Percentiles rank a stretch among this genome's conserved stretches.
Conservation (phyloP, 2,329 filamentous ascomycete genomes). For the Monilinia fructicola region DNA sequence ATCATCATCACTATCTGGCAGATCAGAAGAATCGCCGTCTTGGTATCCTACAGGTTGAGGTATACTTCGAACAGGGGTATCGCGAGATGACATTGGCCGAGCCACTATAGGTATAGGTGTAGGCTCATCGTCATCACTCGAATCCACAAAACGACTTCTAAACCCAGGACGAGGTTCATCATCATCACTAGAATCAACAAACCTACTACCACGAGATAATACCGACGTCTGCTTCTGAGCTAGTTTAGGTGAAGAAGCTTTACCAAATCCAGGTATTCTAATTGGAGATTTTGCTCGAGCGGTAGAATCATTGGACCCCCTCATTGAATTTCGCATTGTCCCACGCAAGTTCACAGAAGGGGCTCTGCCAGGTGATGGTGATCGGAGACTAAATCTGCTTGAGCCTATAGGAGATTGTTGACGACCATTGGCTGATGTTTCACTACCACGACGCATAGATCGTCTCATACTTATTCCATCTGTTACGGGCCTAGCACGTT, state of each 20-base stretch:
- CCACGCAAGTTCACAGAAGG: constrained; percentile 44
- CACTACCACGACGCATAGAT: constrained; percentile 62
- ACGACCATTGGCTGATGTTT: constrained; percentile 37
- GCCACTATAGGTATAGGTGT: constrained; percentile 22
- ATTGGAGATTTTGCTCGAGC: constrained; percentile 29
- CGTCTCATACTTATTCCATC: constrained; percentile 63
- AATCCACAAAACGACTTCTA: constrained; percentile 58
- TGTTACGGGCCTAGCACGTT: constrained; percentile 54
- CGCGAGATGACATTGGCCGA: constrained; percentile 29
- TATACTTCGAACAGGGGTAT: constrained; percentile 49
- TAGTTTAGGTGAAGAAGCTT: constrained; percentile 27
- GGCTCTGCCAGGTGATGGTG: constrained; percentile 62
- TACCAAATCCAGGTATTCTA: constrained; percentile 33
- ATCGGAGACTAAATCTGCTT: constrained; percentile 69
- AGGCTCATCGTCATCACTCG: constrained; percentile 56
- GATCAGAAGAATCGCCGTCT: constrained; percentile 59
- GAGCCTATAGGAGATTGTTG: constrained; percentile 45
- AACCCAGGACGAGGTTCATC: constrained; percentile 38
- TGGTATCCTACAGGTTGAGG: constrained; percentile 49
- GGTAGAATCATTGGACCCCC: constrained; percentile 33
- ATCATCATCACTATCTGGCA: constrained; percentile 60
- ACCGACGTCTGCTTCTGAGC: constrained; percentile 28
- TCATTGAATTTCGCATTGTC: constrained; percentile 42
- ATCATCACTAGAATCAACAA: constrained; percentile 42
- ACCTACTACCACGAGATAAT: constrained; percentile 33